A percentile compares a stretch with the other conserved stretches of the same genome.
These are phyloP conservation scores for Metschnikowia peoriensis DNA, from an alignment of 805 yeast genomes.

Conservation along the genomic window DNA sequence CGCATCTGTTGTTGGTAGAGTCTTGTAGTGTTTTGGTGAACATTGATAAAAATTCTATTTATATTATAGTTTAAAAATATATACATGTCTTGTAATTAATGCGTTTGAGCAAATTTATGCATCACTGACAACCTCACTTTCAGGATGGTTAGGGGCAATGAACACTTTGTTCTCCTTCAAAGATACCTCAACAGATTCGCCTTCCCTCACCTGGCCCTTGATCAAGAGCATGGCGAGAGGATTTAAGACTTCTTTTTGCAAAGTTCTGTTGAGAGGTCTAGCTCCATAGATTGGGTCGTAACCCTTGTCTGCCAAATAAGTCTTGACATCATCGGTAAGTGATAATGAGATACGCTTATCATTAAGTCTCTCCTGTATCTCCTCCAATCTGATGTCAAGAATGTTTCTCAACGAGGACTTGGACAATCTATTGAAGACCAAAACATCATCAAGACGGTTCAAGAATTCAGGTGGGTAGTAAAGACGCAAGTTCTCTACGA, in stretches of 20 bases:
- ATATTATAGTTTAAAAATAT: not conserved
- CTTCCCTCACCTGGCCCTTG: constrained; percentile 63
- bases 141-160: constrained; percentile 35
- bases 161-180: constrained; percentile 25
- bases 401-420: constrained; percentile 71
- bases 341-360: constrained; percentile 71
- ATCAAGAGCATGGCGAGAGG: constrained; percentile 82
- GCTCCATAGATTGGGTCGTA: constrained; percentile 95
- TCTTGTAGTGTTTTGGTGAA: constrained; percentile 22
- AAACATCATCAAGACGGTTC: constrained; percentile 90
- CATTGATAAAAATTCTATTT: not conserved
- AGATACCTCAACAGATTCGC: constrained; percentile 31
- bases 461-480: constrained; percentile 93
- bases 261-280: constrained; percentile 87
- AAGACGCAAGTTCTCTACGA: constrained; percentile 64
- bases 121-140: constrained; percentile 2
- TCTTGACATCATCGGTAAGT: constrained; percentile 62
- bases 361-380: constrained; percentile 72
- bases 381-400: constrained; percentile 80
- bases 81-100: not conserved
- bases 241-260: constrained; percentile 80
- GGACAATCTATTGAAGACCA: constrained; percentile 88
- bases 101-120: not conserved
- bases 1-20: constrained; percentile 51
- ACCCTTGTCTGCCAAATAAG: constrained; percentile 79